A percentile compares a stretch with the other conserved stretches of the same genome.
Evolutionary conservation across 345 rosid genomes (phyloP).

Genomic region (Melastoma malabathricum): DNA sequence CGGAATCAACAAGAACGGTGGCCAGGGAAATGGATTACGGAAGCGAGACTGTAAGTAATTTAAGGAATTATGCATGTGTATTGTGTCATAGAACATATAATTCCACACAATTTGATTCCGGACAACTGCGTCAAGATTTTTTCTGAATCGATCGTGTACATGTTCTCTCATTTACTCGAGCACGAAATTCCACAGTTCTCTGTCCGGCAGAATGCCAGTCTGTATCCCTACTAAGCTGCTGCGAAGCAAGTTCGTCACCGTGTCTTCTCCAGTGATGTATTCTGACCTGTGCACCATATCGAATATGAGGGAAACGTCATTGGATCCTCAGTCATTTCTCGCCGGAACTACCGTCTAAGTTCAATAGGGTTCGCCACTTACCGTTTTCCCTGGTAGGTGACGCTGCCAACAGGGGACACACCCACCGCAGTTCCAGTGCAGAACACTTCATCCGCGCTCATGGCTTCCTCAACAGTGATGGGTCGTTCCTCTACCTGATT

Average conservation of each 20-base stretch:
- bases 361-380: background rate
- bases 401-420: constrained; percentile 19
- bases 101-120: no score
- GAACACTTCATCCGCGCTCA: constrained; percentile 36
- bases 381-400: constrained; percentile 22
- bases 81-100: no score
- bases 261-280: constrained; percentile 11
- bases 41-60: no score
- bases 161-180: no score
- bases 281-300: constrained; percentile 11
- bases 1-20: no score
- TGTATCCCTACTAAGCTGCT: constrained; percentile 14
- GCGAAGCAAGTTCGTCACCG: constrained; percentile 8
- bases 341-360: constrained; percentile 3
- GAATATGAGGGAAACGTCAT: no score
- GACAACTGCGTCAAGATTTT: no score
- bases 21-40: no score
- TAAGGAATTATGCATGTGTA: no score
- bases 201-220: constrained; percentile 8
- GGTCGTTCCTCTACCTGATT: constrained; percentile 27
- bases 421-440: constrained; percentile 41
- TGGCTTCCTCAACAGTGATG: constrained; percentile 17
- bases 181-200: no score
- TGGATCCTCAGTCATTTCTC: no score
- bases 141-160: no score